Evolutionary conservation across 164 flowering plant genomes (phyloP).

Genomic region (Amborella trichopoda): DNA sequence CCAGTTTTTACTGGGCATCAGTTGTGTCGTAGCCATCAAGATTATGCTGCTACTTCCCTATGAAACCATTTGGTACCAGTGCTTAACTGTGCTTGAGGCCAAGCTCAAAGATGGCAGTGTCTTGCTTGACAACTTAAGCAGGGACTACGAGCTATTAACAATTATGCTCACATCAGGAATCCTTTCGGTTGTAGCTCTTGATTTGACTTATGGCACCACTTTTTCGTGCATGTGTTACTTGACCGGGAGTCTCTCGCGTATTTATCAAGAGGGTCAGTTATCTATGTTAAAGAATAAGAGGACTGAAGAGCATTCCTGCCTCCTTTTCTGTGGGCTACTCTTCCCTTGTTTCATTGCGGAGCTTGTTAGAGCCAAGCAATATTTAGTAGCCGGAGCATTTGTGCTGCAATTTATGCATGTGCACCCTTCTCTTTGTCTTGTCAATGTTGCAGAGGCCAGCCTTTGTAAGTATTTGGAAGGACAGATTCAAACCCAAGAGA

Average conservation of each 20-base stretch:
- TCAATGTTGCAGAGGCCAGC: constrained; percentile 69
- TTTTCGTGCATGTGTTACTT: constrained; percentile 59
- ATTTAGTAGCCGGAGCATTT: constrained; percentile 65
- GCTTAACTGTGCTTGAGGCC: constrained; percentile 51
- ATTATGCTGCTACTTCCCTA: constrained; percentile 56
- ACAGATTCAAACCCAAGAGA: constrained; percentile 19
- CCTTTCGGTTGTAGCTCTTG: constrained; percentile 29
- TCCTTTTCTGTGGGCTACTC: constrained; percentile 32
- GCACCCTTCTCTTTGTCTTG: constrained; percentile 49
- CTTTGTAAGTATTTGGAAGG: constrained; percentile 44
- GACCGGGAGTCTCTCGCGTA: constrained; percentile 51
- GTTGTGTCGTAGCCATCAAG: constrained; percentile 60
- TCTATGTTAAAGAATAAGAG: constrained; percentile 8
- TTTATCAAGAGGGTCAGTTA: constrained; percentile 39
- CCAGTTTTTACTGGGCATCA: constrained; percentile 19
- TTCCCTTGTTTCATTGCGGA: constrained; percentile 70
- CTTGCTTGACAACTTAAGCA: constrained; percentile 12
- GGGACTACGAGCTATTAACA: constrained; percentile 43
- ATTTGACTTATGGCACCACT: constrained; percentile 28
- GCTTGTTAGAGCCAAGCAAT: constrained; percentile 69
- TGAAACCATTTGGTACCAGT: constrained; percentile 37
- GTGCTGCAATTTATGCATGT: constrained; percentile 71
- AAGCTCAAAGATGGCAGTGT: constrained; percentile 48
- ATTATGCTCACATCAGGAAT: constrained; percentile 57
- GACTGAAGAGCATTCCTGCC: constrained; percentile 4